Percentiles rank a stretch among this genome's conserved stretches.
These are phyloP conservation scores for Tremellales sp. DNA, from an alignment of 1,284 basidiomycete species.

Conservation along the genomic window DNA sequence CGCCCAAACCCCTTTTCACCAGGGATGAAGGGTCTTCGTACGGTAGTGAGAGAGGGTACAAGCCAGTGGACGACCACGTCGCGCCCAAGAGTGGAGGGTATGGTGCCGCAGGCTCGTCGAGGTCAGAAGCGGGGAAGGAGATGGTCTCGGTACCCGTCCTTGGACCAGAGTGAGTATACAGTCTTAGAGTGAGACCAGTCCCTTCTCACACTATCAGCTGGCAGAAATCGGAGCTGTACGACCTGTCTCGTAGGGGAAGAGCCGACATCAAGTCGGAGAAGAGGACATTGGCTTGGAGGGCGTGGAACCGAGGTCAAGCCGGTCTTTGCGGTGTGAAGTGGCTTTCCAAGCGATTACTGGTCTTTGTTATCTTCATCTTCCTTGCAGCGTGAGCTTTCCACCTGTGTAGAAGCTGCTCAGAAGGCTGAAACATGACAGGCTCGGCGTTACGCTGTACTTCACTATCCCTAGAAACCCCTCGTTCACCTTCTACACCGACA, in stretches of 20 bases:
- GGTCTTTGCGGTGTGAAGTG: slow-evolving; percentile 67
- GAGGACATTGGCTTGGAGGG: slow-evolving; percentile 58
- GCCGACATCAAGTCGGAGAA: slow-evolving; percentile 59
- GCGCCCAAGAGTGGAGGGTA: no score
- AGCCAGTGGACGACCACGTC: slow-evolving; percentile 27
- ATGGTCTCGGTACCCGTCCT: slow-evolving; percentile 81
- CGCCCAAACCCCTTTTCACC: slow-evolving; percentile 28
- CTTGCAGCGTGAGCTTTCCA: slow-evolving; percentile 62
- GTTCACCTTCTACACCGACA: slow-evolving; percentile 59
- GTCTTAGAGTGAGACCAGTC: no score
- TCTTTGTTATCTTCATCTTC: slow-evolving; percentile 63
- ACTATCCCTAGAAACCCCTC: slow-evolving; percentile 72
- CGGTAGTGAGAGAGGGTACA: slow-evolving; percentile 16
- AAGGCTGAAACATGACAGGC: no score
- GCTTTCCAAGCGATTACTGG: slow-evolving; percentile 65
- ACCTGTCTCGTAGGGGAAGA: slow-evolving; percentile 66
- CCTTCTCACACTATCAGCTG: no score
- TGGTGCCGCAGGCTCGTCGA: slow-evolving; percentile 46
- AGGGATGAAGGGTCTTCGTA: not conserved
- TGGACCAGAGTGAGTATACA: slow-evolving; percentile 59
- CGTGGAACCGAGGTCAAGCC: slow-evolving; percentile 66
- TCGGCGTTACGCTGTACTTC: slow-evolving; percentile 66
- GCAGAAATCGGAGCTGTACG: slow-evolving; percentile 67
- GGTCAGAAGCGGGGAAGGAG: slow-evolving; percentile 60
- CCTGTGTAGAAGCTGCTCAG: not conserved